phyloP scores from a whole-genome alignment of 768 basidiomycete genomes.

The Rhizopogon rudus region DNA sequence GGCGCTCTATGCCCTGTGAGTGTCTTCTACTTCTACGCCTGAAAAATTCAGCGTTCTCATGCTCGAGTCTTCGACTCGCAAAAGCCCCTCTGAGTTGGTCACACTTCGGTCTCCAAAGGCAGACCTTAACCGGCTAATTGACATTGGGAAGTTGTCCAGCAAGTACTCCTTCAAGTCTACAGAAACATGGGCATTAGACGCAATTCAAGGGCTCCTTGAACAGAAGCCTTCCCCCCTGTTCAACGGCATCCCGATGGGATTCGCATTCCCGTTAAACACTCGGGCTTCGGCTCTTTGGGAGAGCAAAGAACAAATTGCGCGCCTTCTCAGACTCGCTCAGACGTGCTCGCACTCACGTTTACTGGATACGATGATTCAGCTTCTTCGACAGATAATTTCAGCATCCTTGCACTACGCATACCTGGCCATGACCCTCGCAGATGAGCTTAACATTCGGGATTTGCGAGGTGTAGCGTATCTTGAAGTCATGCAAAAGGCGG shows the following conservation, averaged over 20 bases:
- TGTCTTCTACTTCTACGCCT: neutral
- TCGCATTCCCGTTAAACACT: conserved; percentile 16
- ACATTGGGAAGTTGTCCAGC: conserved; percentile 62
- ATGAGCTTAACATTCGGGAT: conserved; percentile 57
- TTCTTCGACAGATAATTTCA: conserved; percentile 59
- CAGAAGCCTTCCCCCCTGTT: conserved; percentile 51
- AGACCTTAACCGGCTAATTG: conserved; percentile 50
- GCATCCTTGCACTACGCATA: conserved; percentile 63
- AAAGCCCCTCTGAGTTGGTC: conserved; percentile 59
- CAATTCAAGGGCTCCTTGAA: conserved; percentile 64
- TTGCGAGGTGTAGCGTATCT: conserved; percentile 66
- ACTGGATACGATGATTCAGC: conserved; percentile 51
- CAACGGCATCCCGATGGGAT: conserved; percentile 31
- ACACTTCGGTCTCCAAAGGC: conserved; percentile 41
- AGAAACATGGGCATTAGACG: conserved; percentile 72
- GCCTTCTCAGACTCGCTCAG: conserved; percentile 62
- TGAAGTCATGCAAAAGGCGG: conserved; percentile 65
- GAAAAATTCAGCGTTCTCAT: neutral
- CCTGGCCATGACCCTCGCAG: conserved; percentile 67
- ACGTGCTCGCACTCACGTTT: conserved; percentile 59
- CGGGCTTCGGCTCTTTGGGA: conserved; percentile 34
- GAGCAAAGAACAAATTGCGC: conserved; percentile 46
- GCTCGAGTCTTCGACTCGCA: conserved; percentile 1
- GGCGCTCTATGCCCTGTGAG: conserved; percentile 74
- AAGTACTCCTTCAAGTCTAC: conserved; percentile 73